Base-by-base conservation (phyloP, 768 basidiomycete genomes). In the Serendipita sp. region DNA sequence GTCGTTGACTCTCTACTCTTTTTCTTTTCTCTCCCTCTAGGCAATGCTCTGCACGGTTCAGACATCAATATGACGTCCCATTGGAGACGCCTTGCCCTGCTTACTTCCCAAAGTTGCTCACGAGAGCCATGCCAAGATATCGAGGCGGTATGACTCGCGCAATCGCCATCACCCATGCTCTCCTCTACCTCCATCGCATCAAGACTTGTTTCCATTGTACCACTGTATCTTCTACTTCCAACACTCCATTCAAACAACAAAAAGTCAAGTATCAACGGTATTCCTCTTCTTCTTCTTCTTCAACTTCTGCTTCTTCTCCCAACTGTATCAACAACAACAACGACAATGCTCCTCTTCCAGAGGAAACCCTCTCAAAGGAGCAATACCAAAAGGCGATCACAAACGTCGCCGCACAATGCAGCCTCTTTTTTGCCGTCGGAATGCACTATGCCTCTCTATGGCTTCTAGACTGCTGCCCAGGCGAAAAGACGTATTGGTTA, bases 341-440 rank as follows among this genome's bases (percentile, higher is more conserved):
- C 38, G 7, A 5, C 13, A 41, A 5, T 41, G 5, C 48, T 51
- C 48, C 30, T 32, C 8, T n/a, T 51, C 48, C 5, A 18, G 30
- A 51, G 30, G 48, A 51, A n/a, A n/a, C 8, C n/a, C 16, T 32
- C 35, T 38, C 23, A 36, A 35, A n/a, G 16, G 56, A 60, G 56
- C 56, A 60, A 23, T 23, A 28, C 56, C 56, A 35, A n/a, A 36
- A 23, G 16, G 23, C 35, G 18, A 23, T 60, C 34, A 30, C 35
- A 30, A 36, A 60, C 28, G 35, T 38, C 35, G 56, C 56, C 16
- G 23, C 56, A 4, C 56, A 60, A 36, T 60, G 56, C 56, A 60
- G 56, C 35, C 56, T 60, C 56, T 60, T 60, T 28, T 60, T 60
- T n/a, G 56, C 56, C 23, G 56, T 60, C 56, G 56, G 56, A 23